Evolutionary conservation across 2,329 filamentous ascomycete species (phyloP).

Genomic region (Penicillium janthinellum): DNA sequence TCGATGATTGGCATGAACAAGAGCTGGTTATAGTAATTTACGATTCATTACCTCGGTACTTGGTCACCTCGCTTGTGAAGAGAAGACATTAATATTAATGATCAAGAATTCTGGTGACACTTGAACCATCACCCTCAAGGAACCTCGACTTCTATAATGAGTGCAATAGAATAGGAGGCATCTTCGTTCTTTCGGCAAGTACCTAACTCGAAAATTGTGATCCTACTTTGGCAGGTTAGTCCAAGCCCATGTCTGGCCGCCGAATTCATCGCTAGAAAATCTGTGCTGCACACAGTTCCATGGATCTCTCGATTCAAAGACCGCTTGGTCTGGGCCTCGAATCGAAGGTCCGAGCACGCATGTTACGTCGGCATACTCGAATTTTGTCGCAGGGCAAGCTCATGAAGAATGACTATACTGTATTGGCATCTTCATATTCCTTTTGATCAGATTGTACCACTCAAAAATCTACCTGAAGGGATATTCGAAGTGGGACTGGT

Average conservation of each 20-base stretch:
- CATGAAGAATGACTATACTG: conserved; percentile 11
- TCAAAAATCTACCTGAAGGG: conserved; percentile 4
- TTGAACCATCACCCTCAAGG: neutral
- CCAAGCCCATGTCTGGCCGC: neutral
- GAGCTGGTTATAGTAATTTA: neutral
- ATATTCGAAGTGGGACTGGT: conserved; percentile 11
- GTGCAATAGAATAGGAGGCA: neutral
- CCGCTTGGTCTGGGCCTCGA: conserved; percentile 14
- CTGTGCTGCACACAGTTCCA: conserved; percentile 11
- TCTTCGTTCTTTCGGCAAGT: conserved; percentile 11
- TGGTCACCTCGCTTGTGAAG: neutral
- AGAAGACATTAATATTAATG: neutral
- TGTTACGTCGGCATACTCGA: conserved; percentile 18
- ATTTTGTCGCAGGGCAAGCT: conserved; percentile 13
- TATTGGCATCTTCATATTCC: conserved; percentile 4
- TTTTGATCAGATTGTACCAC: conserved; percentile 20
- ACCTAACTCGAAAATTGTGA: conserved; percentile 55
- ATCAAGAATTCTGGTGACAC: too few species aligned
- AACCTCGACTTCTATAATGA: too few species aligned
- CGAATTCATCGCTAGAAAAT: neutral
- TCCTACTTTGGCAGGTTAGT: conserved; percentile 14
- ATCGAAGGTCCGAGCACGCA: conserved; percentile 12
- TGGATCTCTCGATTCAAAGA: conserved; percentile 19
- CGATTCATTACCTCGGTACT: neutral
- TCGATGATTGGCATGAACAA: conserved; percentile 3